Evolutionary conservation across 1,284 basidiomycete species (phyloP), one percentile per base, ranked within the genome.

Genomic region (Vanrija sp.): DNA sequence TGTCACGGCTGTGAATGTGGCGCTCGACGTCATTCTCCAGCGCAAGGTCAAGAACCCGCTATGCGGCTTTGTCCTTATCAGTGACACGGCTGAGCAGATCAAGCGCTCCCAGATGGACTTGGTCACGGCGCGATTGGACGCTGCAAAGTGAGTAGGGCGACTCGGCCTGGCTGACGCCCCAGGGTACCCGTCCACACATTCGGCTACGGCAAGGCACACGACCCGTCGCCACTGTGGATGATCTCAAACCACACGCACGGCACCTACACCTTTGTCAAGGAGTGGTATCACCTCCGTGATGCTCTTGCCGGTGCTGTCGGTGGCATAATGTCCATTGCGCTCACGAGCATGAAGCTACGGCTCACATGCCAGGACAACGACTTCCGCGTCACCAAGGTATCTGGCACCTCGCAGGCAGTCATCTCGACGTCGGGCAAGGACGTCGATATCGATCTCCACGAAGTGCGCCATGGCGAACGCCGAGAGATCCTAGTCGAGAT

Each of bases 61-160:
- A 15, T 87, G 89, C 0, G 91, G 91, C 18, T 89, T 98, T 85
- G 77, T 97, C 43, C 82, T 98, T 20, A 85, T 98, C 62, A 92
- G 89, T 72, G 95, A 98, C 69, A 86, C 89, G 1, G 80, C 87
- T 6, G 93, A 97, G 67, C 86, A 84, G 59, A 90, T 93, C 12
- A 84, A 89, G 46, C 85, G 92, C n/a, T 89, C 90, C n/a, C 92
- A 97, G 75, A 97, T 98, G 91, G 93, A 98, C 67, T 82, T 98
- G 18, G 91, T 97, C 25, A 86, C 96, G 56, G 93, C 94, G 41
- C 86, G 95, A 41, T 88, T 93, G 0, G 95, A 98, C 68, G 94
- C 94, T 4, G 94, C 90, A 24, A 93, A 91, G 77, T 78, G 47
- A 59, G 73, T 65, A 15, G 12, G 12, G 15, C 22, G n/a, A 9